A percentile compares a stretch with the other conserved stretches of the same genome.
These are phyloP conservation scores for Penicillium vulpinum DNA, from an alignment of 2,329 filamentous ascomycete species.

Conservation along the genomic window DNA sequence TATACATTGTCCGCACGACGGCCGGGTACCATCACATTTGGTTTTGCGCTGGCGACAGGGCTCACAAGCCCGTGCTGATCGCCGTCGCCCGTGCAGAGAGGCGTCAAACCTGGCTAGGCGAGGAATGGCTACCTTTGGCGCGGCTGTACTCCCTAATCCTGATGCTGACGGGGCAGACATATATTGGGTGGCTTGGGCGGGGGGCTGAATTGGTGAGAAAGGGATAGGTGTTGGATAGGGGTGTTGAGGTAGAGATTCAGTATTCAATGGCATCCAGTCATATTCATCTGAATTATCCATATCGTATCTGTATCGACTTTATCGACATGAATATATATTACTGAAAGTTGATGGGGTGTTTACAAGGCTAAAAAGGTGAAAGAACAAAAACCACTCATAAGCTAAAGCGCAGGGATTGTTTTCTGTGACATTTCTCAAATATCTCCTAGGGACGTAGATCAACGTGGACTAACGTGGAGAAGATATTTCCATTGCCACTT, in stretches of 20 bases:
- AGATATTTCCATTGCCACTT: neutral
- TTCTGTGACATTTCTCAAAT: no score
- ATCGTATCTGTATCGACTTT: neutral
- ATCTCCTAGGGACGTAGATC: neutral
- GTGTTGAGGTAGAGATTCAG: neutral
- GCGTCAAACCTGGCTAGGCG: constrained; percentile 23
- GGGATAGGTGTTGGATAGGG: neutral
- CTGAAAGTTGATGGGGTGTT: neutral
- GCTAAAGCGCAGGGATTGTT: neutral
- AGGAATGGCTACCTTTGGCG: constrained; percentile 33
- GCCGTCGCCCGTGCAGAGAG: constrained; percentile 22
- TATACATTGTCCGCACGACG: constrained; percentile 30
- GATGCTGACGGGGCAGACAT: neutral
- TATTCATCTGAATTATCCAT: neutral
- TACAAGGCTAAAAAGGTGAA: neutral
- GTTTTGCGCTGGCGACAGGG: constrained; percentile 38
- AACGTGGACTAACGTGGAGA: neutral
- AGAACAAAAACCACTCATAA: no score
- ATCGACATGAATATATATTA: neutral
- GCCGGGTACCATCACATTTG: constrained; percentile 36
- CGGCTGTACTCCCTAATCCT: neutral
- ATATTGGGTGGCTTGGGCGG: neutral
- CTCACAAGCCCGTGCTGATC: constrained; percentile 38
- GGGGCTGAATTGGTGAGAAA: neutral
- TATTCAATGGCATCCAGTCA: neutral